Percentiles rank a stretch among this genome's conserved stretches.
These are phyloP conservation scores for Rugonectria rugulosa DNA, from an alignment of 2,329 filamentous ascomycete genomes.

Conservation along the genomic window DNA sequence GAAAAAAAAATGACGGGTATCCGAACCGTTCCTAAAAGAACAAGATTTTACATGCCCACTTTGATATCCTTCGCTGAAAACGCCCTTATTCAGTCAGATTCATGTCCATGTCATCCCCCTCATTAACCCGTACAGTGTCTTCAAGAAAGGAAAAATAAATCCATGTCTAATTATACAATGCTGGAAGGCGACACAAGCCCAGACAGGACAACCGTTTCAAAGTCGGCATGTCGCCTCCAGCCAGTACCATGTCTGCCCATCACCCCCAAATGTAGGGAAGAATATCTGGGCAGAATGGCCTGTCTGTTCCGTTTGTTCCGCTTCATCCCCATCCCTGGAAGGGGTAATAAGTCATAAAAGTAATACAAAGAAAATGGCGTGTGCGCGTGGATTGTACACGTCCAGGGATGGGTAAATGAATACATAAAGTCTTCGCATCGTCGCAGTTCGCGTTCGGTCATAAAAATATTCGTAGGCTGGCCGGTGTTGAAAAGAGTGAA, in stretches of 20 bases:
- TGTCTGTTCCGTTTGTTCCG: neutral
- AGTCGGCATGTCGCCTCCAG: neutral
- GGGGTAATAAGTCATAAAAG: constrained; percentile 19
- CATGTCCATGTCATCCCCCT: constrained; percentile 23
- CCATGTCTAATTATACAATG: constrained; percentile 28
- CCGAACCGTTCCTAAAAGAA: too few species aligned
- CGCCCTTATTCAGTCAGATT: constrained; percentile 1
- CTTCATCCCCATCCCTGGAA: neutral
- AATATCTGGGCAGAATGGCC: neutral
- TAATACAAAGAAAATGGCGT: constrained; percentile 1
- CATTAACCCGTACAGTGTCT: constrained; percentile 21
- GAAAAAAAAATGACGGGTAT: too few species aligned
- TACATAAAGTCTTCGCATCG: constrained; percentile 37
- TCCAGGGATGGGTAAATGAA: constrained; percentile 28
- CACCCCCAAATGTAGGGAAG: neutral
- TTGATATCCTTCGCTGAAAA: constrained; percentile 8
- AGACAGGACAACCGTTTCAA: neutral
- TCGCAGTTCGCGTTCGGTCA: constrained; percentile 28
- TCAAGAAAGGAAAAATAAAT: neutral
- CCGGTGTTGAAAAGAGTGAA: constrained; percentile 13
- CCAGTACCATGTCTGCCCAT: neutral
- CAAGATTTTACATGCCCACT: constrained; percentile 22
- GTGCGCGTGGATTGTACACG: constrained; percentile 8
- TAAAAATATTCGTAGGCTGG: constrained; percentile 17
- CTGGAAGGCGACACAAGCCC: neutral